These are phyloP conservation scores for Sporothrix schenckii DNA, from an alignment of 2,329 filamentous ascomycete genomes.

Conservation along the genomic window DNA sequence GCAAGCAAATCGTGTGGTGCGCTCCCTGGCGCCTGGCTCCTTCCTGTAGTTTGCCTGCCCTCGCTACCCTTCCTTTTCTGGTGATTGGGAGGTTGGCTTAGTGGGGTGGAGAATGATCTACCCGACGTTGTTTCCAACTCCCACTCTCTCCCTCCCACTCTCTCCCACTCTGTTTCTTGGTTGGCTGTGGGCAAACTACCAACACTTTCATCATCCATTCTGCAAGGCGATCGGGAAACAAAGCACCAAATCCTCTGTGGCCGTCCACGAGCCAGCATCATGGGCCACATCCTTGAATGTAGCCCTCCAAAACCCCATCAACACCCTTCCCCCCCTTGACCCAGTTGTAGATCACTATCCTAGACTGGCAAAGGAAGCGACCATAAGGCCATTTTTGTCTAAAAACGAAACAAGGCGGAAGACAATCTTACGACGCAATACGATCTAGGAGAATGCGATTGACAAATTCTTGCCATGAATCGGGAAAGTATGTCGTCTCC, in stretches of 20 bases:
- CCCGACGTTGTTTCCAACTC: background rate
- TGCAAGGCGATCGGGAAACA: background rate
- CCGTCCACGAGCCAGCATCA: no score
- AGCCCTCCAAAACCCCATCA: no score
- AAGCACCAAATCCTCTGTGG: no score
- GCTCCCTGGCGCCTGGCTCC: background rate
- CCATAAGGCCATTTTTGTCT: background rate
- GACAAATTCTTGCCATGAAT: background rate
- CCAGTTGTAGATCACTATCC: background rate
- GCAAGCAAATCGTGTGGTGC: background rate
- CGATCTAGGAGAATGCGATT: background rate
- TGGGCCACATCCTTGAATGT: no score
- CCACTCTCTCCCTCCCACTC: no score
- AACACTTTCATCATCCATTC: background rate
- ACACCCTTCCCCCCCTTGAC: no score
- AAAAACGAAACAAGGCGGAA: no score
- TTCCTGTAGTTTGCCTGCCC: background rate
- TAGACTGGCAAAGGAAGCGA: background rate
- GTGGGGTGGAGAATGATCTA: conserved; percentile 9
- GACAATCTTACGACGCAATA: no score
- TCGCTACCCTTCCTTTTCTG: background rate
- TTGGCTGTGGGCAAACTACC: background rate
- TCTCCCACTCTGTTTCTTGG: background rate
- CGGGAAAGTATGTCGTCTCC: background rate
- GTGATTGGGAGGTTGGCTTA: no score